A percentile compares a stretch with the other conserved stretches of the same genome.
Conservation (phyloP, 305 asterid species). For the Fraxinus platypoda region DNA sequence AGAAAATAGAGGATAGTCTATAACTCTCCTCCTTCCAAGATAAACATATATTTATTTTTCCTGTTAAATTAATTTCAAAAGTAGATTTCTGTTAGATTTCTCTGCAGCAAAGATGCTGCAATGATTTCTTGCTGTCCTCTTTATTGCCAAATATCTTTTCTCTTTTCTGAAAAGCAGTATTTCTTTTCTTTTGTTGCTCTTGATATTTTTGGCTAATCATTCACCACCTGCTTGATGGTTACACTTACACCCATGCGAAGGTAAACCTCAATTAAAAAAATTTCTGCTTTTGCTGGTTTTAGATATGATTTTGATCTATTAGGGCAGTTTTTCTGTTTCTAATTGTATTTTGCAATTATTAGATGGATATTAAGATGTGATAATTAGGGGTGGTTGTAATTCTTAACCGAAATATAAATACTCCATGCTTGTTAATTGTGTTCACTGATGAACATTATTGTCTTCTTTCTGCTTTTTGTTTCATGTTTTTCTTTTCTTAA, state of each 20-base stretch:
- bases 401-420: not conserved
- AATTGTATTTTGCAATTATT: not conserved
- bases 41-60: not conserved
- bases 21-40: not conserved
- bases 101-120: not conserved
- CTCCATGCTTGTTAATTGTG: not conserved
- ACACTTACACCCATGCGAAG: not conserved
- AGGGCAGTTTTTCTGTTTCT: not conserved
- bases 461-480: not conserved
- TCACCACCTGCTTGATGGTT: not conserved
- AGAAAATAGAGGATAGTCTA: not conserved
- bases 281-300: not conserved
- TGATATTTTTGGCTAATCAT: not conserved
- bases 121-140: not conserved
- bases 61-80: not conserved
- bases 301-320: not conserved
- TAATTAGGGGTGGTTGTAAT: not conserved
- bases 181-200: not conserved
- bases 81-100: not conserved
- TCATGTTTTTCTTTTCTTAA: not conserved
- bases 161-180: not conserved
- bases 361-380: not conserved
- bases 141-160: not conserved
- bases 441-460: not conserved
- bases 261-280: not conserved